Base-by-base conservation (phyloP, 495 filamentous ascomycete species). In the Staphylotrichum longicolle region DNA sequence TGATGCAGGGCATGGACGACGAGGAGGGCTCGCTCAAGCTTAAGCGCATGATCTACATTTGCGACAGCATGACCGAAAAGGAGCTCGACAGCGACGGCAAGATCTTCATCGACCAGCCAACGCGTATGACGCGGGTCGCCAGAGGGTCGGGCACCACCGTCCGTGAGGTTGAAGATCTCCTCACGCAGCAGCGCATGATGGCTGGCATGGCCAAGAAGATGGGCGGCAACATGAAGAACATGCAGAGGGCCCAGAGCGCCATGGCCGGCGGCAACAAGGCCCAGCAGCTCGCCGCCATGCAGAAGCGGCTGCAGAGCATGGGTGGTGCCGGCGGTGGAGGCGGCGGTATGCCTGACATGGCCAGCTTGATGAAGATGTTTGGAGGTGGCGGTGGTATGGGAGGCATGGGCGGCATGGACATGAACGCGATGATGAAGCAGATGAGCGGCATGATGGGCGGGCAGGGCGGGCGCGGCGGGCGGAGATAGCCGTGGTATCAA, bases 151-250 rank as follows among this genome's bases (percentile, higher is more conserved):
- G 94, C 40, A 98, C 95, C 5, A 86, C 82, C 41, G 95, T 99
- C 11, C 84, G 93, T 7, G 94, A 99, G 69, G 93, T 99, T 34
- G 95, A 99, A 72, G 94, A 99, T 62, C 76, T 99, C n/a, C 83
- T 99, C 27, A 96, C 91, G 2, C 94, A 99, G 77, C 93, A 97
- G 74, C 84, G 90, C 63, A 96, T 97, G 90, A 99, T 99, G 94
- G 91, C 91, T 39, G 91, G 91, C 39, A 96, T 98, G 94, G 94
- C 94, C 44, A 98, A 98, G 87, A 93, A 93, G 76, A 93, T 97
- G 83, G 93, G 93, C 54, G 93, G 92, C 15, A 91, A 89, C 73
- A 91, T 94, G 88, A 91, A 93, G 77, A 93, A 96, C 66, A 95
- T 97, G 89, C 90, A 96, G 74, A 87, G 86, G 30, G 92, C 93